Evolutionary conservation across 495 filamentous ascomycete genomes (phyloP), one percentile per base, ranked within the genome.

Genomic region (Alectoria sarmentosa): DNA sequence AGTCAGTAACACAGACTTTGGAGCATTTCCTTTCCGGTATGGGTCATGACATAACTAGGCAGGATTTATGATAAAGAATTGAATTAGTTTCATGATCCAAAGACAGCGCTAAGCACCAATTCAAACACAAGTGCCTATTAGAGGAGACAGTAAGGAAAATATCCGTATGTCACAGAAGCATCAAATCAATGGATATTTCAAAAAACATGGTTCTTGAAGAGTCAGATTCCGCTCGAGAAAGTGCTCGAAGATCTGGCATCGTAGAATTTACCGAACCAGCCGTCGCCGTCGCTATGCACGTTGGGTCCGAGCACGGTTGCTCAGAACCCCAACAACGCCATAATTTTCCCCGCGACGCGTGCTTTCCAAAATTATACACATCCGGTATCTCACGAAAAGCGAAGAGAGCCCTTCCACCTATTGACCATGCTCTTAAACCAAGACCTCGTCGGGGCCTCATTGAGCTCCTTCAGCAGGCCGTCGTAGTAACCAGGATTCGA

Each of bases 401-500:
- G 21, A 58, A 92, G 74, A 63, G 86, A 72, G n/a, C 89, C 89
- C 69, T 79, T 82, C 69, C 89, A 69, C 66, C 78, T 82, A 69
- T 88, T 85, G 63, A 74, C 65, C 65, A 85, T 56, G 60, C 83
- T 77, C 4, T 79, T 78, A 36, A 83, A 68, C 74, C 79, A 88
- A 54, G 83, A 82, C 32, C 89, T 77, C 49, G 72, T 78, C 32
- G 88, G 88, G 23, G 87, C 89, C 73, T 86, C 88, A 58, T 86
- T 83, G 46, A 91, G 83, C 75, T 92, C 92, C 62, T 76, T 79
- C 62, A 90, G 71, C 8, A 96, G 72, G 66, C 89, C 80, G 34
- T 84, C 80, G 71, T 93, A 96, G 73, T 96, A 84, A 6, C 80
- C 84, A 36, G 91, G 90, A 65, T 91, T 87, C 70, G 84, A 90